Conservation (phyloP, 1,284 basidiomycete species). For the Pseudozyma thailandica region DNA sequence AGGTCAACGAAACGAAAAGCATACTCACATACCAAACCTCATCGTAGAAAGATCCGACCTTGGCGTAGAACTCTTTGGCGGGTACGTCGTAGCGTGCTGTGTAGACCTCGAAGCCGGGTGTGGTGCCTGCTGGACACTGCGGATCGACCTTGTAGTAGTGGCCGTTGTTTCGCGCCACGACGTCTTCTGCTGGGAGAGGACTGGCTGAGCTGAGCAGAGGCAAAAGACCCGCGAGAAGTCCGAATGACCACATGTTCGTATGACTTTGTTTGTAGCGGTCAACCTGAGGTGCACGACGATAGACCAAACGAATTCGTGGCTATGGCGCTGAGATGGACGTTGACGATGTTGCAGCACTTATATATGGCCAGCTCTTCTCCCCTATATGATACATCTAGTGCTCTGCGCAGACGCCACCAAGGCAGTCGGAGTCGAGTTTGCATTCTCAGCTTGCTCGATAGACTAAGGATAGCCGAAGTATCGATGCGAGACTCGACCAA, state of each 20-base stretch:
- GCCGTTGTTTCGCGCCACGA: conserved; percentile 5
- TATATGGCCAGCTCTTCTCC: too few species aligned
- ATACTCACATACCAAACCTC: conserved; percentile 38
- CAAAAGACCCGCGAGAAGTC: conserved; percentile 2
- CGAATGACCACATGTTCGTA: conserved; percentile 14
- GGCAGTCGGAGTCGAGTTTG: background rate
- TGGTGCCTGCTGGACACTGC: conserved; percentile 24
- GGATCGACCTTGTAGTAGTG: conserved; percentile 23
- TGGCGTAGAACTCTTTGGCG: conserved; percentile 21
- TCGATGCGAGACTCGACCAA: conserved; percentile 7
- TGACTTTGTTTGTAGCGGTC: background rate
- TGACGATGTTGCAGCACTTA: too few species aligned
- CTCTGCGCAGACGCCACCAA: too few species aligned
- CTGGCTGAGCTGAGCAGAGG: conserved; percentile 18
- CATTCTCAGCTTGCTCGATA: too few species aligned
- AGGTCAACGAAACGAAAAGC: too few species aligned
- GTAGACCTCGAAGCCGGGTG: conserved; percentile 27
- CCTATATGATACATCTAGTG: too few species aligned
- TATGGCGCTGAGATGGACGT: too few species aligned
- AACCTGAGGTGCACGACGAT: too few species aligned
- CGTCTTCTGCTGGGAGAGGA: background rate
- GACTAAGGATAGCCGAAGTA: background rate
- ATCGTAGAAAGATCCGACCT: conserved; percentile 31
- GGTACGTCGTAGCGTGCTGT: conserved; percentile 31
- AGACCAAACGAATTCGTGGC: too few species aligned